Conservation (phyloP, 805 yeast species). For the Saccharomycopsis fermentans region DNA sequence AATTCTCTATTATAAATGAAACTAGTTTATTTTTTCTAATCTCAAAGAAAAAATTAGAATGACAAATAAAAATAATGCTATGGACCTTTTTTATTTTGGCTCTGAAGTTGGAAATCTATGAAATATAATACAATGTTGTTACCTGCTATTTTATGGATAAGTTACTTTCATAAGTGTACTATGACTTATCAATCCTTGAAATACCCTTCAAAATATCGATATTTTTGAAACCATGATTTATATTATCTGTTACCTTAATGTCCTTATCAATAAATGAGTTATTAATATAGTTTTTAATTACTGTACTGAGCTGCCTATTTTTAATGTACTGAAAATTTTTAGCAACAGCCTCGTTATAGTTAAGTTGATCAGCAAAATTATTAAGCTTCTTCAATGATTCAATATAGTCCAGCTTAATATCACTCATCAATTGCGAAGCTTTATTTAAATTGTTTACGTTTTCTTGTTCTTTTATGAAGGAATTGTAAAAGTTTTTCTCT, state of each 20-base stretch:
- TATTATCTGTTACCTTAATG: neutral
- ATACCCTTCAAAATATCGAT: constrained; percentile 29
- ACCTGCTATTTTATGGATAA: neutral
- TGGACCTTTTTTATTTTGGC: too few species aligned
- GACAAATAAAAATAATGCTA: too few species aligned
- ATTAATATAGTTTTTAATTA: constrained; percentile 18
- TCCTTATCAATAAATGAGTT: neutral
- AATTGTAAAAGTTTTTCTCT: neutral
- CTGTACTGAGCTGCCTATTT: constrained; percentile 19
- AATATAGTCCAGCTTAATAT: constrained; percentile 2
- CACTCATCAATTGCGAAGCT: neutral
- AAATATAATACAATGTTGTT: neutral
- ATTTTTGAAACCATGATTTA: constrained; percentile 24
- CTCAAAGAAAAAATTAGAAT: too few species aligned
- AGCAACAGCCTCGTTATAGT: constrained; percentile 15
- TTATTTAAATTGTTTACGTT: neutral
- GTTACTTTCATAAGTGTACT: neutral
- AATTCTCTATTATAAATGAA: too few species aligned
- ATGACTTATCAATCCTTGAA: constrained; percentile 21
- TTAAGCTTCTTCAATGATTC: constrained; percentile 4
- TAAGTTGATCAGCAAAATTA: constrained; percentile 10
- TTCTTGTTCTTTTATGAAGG: neutral
- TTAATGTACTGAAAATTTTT: constrained; percentile 17
- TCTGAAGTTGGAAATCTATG: neutral
- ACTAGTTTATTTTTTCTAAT: too few species aligned